Conservation (phyloP, 441 rosid genomes). For the Aquilaria agallochum region DNA sequence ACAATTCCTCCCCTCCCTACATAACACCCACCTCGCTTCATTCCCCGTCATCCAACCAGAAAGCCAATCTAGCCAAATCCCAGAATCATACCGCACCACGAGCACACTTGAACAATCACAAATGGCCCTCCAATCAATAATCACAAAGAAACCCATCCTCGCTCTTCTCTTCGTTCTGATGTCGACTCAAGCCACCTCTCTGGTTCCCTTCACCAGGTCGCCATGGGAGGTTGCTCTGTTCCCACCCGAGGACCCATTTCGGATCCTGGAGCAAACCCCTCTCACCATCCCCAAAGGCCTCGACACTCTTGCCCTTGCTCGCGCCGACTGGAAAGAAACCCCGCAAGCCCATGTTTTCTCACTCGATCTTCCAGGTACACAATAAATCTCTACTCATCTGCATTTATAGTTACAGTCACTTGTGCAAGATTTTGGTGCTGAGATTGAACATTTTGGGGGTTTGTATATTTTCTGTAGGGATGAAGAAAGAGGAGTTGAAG, state of each 20-base stretch:
- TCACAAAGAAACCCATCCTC: background rate
- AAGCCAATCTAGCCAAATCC: too few relatives aligned
- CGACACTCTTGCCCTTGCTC: conserved; percentile 26
- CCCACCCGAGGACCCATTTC: conserved; percentile 34
- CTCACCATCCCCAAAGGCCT: conserved; percentile 24
- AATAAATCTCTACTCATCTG: too few relatives aligned
- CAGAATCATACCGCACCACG: too few relatives aligned
- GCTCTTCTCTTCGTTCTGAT: background rate
- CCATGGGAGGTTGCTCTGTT: conserved; percentile 23
- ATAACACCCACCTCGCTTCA: too few relatives aligned
- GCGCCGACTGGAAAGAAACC: conserved; percentile 53
- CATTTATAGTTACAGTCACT: too few relatives aligned
- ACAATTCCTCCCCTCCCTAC: too few relatives aligned
- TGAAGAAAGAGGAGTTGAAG: conserved; percentile 48
- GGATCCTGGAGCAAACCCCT: conserved; percentile 37
- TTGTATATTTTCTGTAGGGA: conserved; percentile 13
- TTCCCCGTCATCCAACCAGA: too few relatives aligned
- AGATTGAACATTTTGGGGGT: too few relatives aligned
- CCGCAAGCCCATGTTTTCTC: conserved; percentile 25
- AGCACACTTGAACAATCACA: too few relatives aligned
- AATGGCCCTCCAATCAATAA: background rate
- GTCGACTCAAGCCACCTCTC: conserved; percentile 13
- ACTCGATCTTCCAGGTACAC: conserved; percentile 31
- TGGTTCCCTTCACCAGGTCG: conserved; percentile 25
- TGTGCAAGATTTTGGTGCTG: too few relatives aligned